Conservation (phyloP, 768 basidiomycete genomes). For the Phylloporus rhodoxanthus region DNA sequence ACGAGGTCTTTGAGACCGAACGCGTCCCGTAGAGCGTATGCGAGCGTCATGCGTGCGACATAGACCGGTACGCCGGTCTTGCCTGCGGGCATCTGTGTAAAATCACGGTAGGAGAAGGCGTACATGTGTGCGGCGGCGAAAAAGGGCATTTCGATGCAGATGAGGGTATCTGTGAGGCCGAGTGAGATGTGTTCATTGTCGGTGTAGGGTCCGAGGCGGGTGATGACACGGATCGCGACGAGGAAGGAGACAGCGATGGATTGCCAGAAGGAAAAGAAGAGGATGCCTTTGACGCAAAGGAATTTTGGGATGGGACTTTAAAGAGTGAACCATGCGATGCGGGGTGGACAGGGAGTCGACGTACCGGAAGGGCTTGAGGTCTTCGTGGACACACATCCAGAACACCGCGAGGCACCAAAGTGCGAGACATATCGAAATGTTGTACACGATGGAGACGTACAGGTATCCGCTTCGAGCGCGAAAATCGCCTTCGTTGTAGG, state of each 20-base stretch:
- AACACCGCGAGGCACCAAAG: constrained; percentile 94
- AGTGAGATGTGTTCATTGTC: constrained; percentile 86
- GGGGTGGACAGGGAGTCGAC: constrained; percentile 13
- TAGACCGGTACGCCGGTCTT: constrained; percentile 37
- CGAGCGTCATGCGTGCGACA: constrained; percentile 86
- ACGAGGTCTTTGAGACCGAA: constrained; percentile 83
- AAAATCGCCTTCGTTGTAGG: constrained; percentile 87
- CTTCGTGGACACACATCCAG: constrained; percentile 88
- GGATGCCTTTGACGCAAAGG: constrained; percentile 95
- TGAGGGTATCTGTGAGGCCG: constrained; percentile 83
- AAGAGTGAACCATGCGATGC: neutral
- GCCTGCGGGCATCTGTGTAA: constrained; percentile 46
- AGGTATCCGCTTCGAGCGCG: constrained; percentile 83
- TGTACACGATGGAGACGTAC: constrained; percentile 84
- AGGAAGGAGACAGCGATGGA: constrained; percentile 78
- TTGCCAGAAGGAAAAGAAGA: constrained; percentile 99
- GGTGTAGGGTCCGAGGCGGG: constrained; percentile 77
- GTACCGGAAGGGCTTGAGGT: constrained; percentile 83
- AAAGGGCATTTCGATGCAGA: constrained; percentile 96
- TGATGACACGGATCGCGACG: constrained; percentile 77
- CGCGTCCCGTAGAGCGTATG: constrained; percentile 81
- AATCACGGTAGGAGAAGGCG: constrained; percentile 90
- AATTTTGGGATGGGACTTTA: constrained; percentile 90
- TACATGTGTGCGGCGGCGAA: constrained; percentile 94
- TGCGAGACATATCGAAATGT: constrained; percentile 70